A percentile compares a stretch with the other conserved stretches of the same genome.
These are phyloP conservation scores for Xylaria bambusicola DNA, from an alignment of 495 filamentous ascomycete species.

Conservation along the genomic window DNA sequence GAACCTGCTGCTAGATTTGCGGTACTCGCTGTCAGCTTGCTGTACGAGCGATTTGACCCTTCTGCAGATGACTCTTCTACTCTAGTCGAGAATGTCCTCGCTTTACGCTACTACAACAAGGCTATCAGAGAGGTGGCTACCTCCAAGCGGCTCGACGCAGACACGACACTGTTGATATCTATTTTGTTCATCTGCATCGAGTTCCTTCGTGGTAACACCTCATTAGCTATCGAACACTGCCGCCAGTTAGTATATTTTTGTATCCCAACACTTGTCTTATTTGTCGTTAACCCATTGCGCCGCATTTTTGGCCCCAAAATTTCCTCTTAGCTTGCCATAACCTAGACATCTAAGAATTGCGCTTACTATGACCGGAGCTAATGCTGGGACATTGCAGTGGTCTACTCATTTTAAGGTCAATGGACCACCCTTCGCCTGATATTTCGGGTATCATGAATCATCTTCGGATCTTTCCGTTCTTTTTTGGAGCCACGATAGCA, in stretches of 20 bases:
- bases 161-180: slow-evolving; percentile 50
- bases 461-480: slow-evolving; percentile 28
- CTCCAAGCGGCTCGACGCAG: slow-evolving; percentile 25
- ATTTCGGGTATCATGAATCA: slow-evolving; percentile 24
- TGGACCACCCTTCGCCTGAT: slow-evolving; percentile 21
- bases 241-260: slow-evolving; percentile 26
- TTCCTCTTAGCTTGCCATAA: too few species aligned
- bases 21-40: slow-evolving; percentile 45
- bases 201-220: slow-evolving; percentile 46
- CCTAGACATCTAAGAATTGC: too few species aligned
- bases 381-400: slow-evolving; percentile 21
- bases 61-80: slow-evolving; percentile 15
- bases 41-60: slow-evolving; percentile 34
- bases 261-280: too few species aligned
- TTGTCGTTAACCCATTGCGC: too few species aligned
- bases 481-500: slow-evolving; percentile 24
- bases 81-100: not conserved
- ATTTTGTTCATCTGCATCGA: slow-evolving; percentile 60
- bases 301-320: too few species aligned
- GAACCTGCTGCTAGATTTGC: slow-evolving; percentile 60
- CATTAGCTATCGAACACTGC: slow-evolving; percentile 43
- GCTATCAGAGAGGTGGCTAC: slow-evolving; percentile 36
- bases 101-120: slow-evolving; percentile 39
- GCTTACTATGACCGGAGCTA: not conserved
- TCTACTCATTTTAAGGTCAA: slow-evolving; percentile 32